Conservation (phyloP, 345 rosid genomes). For the Rhodomyrtus tomentosa region DNA sequence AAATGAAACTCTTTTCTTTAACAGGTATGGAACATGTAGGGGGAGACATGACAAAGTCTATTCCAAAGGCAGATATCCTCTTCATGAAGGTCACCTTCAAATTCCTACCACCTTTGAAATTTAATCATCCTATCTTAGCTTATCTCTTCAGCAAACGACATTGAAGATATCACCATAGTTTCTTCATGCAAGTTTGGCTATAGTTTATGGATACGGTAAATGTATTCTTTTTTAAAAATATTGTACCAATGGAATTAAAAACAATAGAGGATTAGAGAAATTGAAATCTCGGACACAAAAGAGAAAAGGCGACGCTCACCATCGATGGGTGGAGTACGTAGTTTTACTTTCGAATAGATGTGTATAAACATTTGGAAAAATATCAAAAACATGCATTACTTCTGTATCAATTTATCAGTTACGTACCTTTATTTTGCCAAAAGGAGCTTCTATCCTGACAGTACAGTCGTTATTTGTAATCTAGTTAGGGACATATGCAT, state of each 20-base stretch:
- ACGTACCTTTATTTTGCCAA: neutral
- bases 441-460: too few relatives aligned
- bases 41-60: slow-evolving; percentile 10
- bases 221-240: neutral
- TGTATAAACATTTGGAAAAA: neutral
- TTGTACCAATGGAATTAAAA: neutral
- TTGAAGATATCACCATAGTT: neutral
- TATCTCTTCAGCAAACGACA: neutral
- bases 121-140: neutral
- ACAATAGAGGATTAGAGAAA: rapidly evolving
- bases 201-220: neutral
- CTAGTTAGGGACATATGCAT: too few relatives aligned
- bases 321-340: rapidly evolving
- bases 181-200: neutral
- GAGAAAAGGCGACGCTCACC: neutral
- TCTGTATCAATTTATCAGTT: neutral
- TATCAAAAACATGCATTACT: neutral
- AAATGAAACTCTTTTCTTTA: neutral
- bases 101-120: neutral
- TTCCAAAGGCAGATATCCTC: slow-evolving; percentile 14
- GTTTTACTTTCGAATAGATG: neutral
- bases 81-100: slow-evolving; percentile 4
- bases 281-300: neutral
- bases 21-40: slow-evolving; percentile 11
- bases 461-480: too few relatives aligned